A percentile compares a stretch with the other conserved stretches of the same genome.
These are phyloP conservation scores for Annona cherimola DNA, from an alignment of 164 flowering plant genomes.

Conservation along the genomic window DNA sequence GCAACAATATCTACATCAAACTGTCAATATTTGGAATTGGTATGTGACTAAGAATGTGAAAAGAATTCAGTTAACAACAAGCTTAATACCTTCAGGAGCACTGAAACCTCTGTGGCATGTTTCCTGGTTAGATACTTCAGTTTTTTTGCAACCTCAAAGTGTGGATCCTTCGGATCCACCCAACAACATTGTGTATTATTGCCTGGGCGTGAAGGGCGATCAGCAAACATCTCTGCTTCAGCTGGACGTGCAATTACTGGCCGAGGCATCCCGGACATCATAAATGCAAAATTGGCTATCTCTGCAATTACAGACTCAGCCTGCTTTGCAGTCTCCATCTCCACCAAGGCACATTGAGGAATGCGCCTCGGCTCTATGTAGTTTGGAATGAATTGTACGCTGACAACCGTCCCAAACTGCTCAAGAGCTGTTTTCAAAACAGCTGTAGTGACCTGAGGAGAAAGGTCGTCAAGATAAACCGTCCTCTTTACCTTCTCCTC, in stretches of 20 bases:
- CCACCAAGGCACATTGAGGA: slow-evolving; percentile 59
- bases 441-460: slow-evolving; percentile 46
- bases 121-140: slow-evolving; percentile 35
- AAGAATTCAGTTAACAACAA: neutral
- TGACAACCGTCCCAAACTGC: slow-evolving; percentile 66
- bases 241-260: slow-evolving; percentile 69
- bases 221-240: slow-evolving; percentile 49
- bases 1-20: neutral
- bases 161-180: slow-evolving; percentile 61
- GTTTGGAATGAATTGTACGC: slow-evolving; percentile 54
- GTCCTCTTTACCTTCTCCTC: slow-evolving; percentile 59
- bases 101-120: slow-evolving; percentile 48
- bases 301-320: slow-evolving; percentile 29
- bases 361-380: slow-evolving; percentile 30
- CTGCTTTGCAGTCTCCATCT: slow-evolving; percentile 45
- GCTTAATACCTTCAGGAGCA: slow-evolving; percentile 42
- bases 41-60: neutral
- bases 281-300: slow-evolving; percentile 41
- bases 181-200: slow-evolving; percentile 38
- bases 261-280: slow-evolving; percentile 87
- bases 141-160: slow-evolving; percentile 46
- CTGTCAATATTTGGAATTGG: neutral
- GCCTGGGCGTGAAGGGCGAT: slow-evolving; percentile 61
- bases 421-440: slow-evolving; percentile 54
- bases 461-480: slow-evolving; percentile 55